Conservation (phyloP, 306 rosid genomes). For the Neltuma alba region DNA sequence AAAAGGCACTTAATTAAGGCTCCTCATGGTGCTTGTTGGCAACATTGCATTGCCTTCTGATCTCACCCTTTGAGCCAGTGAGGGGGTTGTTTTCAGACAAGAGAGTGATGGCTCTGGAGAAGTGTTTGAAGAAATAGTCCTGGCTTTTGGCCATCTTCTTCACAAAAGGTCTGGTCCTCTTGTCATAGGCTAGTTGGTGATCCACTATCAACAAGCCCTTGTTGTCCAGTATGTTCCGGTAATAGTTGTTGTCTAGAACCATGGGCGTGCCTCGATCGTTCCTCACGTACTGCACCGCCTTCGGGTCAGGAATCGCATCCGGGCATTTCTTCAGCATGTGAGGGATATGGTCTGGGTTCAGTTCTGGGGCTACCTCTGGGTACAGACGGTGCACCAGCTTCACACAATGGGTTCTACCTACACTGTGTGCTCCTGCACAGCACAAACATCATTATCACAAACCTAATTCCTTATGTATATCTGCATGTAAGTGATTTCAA, state of each 20-base stretch:
- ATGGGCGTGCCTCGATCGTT: conserved; percentile 98
- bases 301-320: conserved; percentile 86
- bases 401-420: conserved; percentile 94
- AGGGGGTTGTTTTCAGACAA: conserved; percentile 98
- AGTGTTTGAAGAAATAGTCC: conserved; percentile 85
- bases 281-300: conserved; percentile 94
- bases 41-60: conserved; percentile 85
- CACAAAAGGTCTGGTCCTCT: conserved; percentile 87
- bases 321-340: conserved; percentile 99
- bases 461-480: not conserved
- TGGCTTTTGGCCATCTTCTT: conserved; percentile 98
- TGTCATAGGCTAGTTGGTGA: conserved; percentile 84
- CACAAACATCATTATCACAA: conserved; percentile 4
- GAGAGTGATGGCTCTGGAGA: conserved; percentile 71
- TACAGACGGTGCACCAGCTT: conserved; percentile 95
- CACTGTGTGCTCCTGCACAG: conserved; percentile 91
- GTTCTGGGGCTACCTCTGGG: conserved; percentile 83
- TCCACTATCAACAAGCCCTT: conserved; percentile 85
- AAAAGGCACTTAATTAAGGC: conserved; percentile 15
- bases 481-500: not conserved
- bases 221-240: conserved; percentile 70
- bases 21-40: conserved; percentile 78
- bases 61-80: conserved; percentile 87
- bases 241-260: conserved; percentile 92
- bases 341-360: conserved; percentile 77